These are phyloP conservation scores for Rhizopogon sp. DNA, from an alignment of 768 basidiomycete species.

Conservation along the genomic window DNA sequence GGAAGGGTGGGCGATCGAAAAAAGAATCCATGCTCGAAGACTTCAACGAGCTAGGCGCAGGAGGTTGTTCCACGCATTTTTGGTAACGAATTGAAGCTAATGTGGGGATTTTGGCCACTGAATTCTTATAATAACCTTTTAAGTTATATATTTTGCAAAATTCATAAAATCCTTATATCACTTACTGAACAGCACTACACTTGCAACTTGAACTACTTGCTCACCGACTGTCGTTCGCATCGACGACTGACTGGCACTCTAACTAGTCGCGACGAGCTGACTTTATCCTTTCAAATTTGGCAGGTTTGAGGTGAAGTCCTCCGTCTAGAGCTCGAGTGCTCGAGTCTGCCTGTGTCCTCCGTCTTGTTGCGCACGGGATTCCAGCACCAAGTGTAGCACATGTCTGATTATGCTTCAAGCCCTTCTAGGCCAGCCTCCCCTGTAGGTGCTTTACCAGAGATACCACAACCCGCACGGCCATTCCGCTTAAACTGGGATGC, in stretches of 20 bases:
- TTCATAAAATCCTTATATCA: too few species aligned
- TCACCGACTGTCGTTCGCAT: background rate
- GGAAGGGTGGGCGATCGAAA: slow-evolving; percentile 24
- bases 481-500: slow-evolving; percentile 79
- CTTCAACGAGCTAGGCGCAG: background rate
- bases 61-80: background rate
- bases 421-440: slow-evolving; percentile 59
- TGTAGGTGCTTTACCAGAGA: slow-evolving; percentile 37
- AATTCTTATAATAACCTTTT: background rate
- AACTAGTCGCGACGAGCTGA: background rate
- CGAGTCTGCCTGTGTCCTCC: background rate
- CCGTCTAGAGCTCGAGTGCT: background rate
- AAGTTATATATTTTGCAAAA: background rate
- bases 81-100: background rate
- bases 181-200: too few species aligned
- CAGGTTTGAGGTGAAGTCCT: background rate
- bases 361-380: background rate
- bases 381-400: slow-evolving; percentile 4
- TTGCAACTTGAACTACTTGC: background rate
- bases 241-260: background rate
- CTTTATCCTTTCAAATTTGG: background rate
- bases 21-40: slow-evolving; percentile 5
- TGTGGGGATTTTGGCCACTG: background rate
- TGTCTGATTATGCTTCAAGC: slow-evolving; percentile 43
- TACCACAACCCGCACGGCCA: slow-evolving; percentile 43